Evolutionary conservation across 139 green algal species (phyloP).

Genomic region (Chlamydomonas sphaeroides): DNA sequence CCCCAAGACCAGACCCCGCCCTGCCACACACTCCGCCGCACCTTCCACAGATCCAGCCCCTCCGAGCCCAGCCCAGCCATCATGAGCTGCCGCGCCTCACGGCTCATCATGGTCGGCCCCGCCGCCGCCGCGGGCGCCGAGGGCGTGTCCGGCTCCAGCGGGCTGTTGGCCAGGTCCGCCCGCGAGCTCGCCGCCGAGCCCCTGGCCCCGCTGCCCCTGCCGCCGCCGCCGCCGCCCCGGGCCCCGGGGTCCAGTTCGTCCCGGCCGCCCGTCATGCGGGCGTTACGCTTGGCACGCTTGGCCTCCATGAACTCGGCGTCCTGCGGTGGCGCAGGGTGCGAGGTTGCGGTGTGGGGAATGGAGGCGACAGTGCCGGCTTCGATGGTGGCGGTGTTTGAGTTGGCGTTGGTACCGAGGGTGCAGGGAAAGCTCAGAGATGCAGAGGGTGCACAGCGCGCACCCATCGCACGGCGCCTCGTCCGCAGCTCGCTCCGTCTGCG

Average conservation of each 20-base stretch:
- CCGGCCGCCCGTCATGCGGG: background rate
- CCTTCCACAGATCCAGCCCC: constrained; percentile 80
- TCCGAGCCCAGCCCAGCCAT: constrained; percentile 68
- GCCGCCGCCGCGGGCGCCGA: background rate
- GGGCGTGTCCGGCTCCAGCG: constrained; percentile 47
- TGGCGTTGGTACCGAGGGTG: no score
- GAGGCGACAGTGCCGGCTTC: no score
- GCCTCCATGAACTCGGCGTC: constrained; percentile 85
- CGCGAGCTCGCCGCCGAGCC: background rate
- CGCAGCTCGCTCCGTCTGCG: no score
- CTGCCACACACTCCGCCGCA: constrained; percentile 6
- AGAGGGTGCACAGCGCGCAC: no score
- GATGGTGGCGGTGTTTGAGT: no score
- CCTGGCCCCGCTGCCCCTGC: no score
- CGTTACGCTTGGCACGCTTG: constrained; percentile 60
- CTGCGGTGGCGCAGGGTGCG: no score
- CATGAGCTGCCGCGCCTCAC: constrained; percentile 79
- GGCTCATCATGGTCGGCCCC: constrained; percentile 88
- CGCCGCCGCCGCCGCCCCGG: background rate
- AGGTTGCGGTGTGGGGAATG: no score
- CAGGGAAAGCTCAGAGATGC: no score
- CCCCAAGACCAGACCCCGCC: no score
- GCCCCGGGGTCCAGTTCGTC: constrained; percentile 13
- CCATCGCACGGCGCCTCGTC: no score
- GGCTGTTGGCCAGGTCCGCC: constrained; percentile 32